Evolutionary conservation across 129 eudicot genomes (phyloP).

Genomic region (Logfia minima): DNA sequence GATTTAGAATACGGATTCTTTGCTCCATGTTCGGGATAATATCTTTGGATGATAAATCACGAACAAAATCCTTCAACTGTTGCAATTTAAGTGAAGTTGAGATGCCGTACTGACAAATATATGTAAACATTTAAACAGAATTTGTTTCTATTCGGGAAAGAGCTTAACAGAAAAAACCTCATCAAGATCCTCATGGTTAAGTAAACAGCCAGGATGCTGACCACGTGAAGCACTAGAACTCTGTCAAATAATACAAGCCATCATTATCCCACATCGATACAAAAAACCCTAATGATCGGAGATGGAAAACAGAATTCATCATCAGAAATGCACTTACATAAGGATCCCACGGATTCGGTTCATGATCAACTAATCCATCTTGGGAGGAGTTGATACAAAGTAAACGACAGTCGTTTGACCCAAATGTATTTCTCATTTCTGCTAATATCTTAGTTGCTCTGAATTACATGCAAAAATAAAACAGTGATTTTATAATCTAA

Average conservation of each 20-base stretch:
- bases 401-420: slow-evolving; percentile 72
- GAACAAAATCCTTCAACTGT: slow-evolving; percentile 70
- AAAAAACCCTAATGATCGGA: slow-evolving; percentile 9
- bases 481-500: slow-evolving; percentile 15
- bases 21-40: slow-evolving; percentile 95
- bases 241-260: slow-evolving; percentile 47
- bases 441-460: slow-evolving; percentile 74
- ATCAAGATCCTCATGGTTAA: slow-evolving; percentile 61
- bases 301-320: slow-evolving; percentile 1
- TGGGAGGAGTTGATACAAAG: slow-evolving; percentile 75
- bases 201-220: slow-evolving; percentile 61
- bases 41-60: slow-evolving; percentile 83
- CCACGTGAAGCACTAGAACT: slow-evolving; percentile 39
- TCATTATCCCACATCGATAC: background rate
- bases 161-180: slow-evolving; percentile 53
- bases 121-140: slow-evolving; percentile 10
- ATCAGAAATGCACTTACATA: slow-evolving; percentile 53
- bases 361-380: slow-evolving; percentile 50
- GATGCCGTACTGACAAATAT: slow-evolving; percentile 2
- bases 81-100: slow-evolving; percentile 17
- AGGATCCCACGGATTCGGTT: slow-evolving; percentile 71
- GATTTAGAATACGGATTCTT: slow-evolving; percentile 79
- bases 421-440: slow-evolving; percentile 86
- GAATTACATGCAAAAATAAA: slow-evolving; percentile 35
- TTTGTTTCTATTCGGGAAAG: slow-evolving; percentile 3